Conservation (phyloP, 164 flowering plant genomes). For the Akebia trifoliata region DNA sequence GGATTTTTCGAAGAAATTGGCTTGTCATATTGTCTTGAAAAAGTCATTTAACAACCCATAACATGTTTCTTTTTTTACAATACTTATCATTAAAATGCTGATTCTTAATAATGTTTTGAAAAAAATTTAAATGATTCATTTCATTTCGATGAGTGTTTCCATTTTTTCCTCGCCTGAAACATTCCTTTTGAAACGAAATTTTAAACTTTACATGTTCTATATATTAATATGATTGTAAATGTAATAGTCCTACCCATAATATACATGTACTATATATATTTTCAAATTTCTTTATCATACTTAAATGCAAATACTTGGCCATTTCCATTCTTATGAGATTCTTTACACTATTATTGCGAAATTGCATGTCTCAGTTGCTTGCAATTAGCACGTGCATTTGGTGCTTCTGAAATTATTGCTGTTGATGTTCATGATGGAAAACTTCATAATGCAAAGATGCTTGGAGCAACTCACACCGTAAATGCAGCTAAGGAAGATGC, state of each 20-base stretch:
- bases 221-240: neutral
- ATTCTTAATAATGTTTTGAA: no score
- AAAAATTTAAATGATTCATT: no score
- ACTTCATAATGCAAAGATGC: constrained; percentile 62
- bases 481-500: constrained; percentile 78
- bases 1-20: no score
- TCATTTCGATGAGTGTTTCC: no score
- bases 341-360: constrained; percentile 15
- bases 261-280: neutral
- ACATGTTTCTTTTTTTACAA: no score
- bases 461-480: constrained; percentile 87
- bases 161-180: no score
- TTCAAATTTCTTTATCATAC: constrained; percentile 1
- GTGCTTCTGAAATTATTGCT: constrained; percentile 91
- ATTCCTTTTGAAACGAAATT: no score
- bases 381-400: constrained; percentile 98
- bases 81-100: no score
- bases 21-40: no score
- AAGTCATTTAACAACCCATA: no score
- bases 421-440: constrained; percentile 94
- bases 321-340: neutral
- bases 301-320: neutral
- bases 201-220: neutral
- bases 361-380: constrained; percentile 65
- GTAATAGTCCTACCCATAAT: neutral